Percentiles rank a stretch among this genome's conserved stretches.
Evolutionary conservation across 2,329 filamentous ascomycete genomes (phyloP).

Genomic region (Pyrenochaeta sp.): DNA sequence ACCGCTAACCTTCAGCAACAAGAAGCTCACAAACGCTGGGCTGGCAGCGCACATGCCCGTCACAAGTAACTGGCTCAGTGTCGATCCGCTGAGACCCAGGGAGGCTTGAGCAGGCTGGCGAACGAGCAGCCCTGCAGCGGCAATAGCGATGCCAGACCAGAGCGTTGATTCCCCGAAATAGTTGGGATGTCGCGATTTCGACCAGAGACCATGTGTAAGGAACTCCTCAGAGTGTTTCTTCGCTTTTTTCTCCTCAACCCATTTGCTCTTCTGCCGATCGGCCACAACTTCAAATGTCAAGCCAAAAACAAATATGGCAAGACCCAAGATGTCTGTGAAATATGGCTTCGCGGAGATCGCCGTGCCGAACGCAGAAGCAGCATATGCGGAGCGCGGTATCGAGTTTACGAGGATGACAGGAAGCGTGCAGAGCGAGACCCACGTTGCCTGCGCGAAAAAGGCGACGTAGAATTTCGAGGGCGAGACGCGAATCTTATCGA

Average conservation of each 20-base stretch:
- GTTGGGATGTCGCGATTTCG: constrained; percentile 69
- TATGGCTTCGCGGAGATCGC: constrained; percentile 51
- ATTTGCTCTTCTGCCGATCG: constrained; percentile 70
- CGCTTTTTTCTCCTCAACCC: constrained; percentile 67
- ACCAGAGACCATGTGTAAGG: constrained; percentile 70
- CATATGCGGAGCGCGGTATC: constrained; percentile 63
- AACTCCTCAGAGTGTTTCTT: constrained; percentile 75
- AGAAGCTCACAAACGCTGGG: constrained; percentile 70
- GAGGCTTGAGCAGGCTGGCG: constrained; percentile 64
- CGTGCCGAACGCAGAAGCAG: constrained; percentile 54
- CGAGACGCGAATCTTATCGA: constrained; percentile 62
- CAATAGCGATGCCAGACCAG: constrained; percentile 72
- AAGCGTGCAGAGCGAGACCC: constrained; percentile 73
- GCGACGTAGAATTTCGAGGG: constrained; percentile 63
- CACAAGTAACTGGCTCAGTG: constrained; percentile 55
- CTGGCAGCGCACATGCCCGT: constrained; percentile 64
- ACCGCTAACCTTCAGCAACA: constrained; percentile 70
- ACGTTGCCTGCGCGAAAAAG: constrained; percentile 70
- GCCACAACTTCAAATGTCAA: constrained; percentile 68
- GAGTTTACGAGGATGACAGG: constrained; percentile 72
- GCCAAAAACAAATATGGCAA: constrained; percentile 67
- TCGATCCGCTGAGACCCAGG: constrained; percentile 61
- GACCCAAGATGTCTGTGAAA: constrained; percentile 64
- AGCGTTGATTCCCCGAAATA: constrained; percentile 77
- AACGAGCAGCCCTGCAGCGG: constrained; percentile 65